Conservation (phyloP, 1,284 basidiomycete species). For the Pyrrhoderma noxium region DNA sequence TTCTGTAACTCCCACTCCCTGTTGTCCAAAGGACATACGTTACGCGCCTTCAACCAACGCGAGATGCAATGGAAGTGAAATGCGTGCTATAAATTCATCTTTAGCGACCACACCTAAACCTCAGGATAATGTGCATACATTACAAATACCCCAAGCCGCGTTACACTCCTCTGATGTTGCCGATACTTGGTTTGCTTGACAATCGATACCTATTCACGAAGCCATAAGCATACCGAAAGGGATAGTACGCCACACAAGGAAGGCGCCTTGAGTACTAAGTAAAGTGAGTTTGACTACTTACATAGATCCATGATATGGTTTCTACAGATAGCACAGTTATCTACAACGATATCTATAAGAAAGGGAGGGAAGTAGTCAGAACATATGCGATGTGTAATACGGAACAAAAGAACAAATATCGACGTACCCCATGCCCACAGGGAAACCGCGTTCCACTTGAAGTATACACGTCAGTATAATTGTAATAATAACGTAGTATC, state of each 20-base stretch:
- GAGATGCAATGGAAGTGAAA: constrained; percentile 99
- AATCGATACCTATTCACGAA: constrained; percentile 81
- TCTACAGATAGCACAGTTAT: constrained; percentile 93
- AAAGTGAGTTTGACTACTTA: constrained; percentile 35
- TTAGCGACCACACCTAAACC: neutral
- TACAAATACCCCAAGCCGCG: constrained; percentile 99
- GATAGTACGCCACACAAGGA: neutral
- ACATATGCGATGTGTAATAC: neutral
- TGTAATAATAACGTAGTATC: neutral
- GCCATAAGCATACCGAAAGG: neutral
- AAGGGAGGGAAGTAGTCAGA: neutral
- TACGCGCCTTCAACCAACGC: constrained; percentile 97
- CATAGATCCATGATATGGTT: constrained; percentile 99
- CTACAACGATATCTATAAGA: constrained; percentile 80
- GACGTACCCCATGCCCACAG: constrained; percentile 92
- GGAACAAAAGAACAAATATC: neutral
- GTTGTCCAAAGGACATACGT: constrained; percentile 98
- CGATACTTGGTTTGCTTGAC: constrained; percentile 97
- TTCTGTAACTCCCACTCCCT: constrained; percentile 93
- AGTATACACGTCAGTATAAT: constrained; percentile 11
- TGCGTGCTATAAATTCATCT: constrained; percentile 80
- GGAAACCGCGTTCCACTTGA: constrained; percentile 91
- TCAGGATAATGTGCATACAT: constrained; percentile 47
- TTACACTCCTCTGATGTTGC: constrained; percentile 97
- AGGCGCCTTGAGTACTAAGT: neutral